A percentile compares a stretch with the other conserved stretches of the same genome.
Conservation (phyloP, 2,329 filamentous ascomycete genomes). For the Cytospora leucostoma region DNA sequence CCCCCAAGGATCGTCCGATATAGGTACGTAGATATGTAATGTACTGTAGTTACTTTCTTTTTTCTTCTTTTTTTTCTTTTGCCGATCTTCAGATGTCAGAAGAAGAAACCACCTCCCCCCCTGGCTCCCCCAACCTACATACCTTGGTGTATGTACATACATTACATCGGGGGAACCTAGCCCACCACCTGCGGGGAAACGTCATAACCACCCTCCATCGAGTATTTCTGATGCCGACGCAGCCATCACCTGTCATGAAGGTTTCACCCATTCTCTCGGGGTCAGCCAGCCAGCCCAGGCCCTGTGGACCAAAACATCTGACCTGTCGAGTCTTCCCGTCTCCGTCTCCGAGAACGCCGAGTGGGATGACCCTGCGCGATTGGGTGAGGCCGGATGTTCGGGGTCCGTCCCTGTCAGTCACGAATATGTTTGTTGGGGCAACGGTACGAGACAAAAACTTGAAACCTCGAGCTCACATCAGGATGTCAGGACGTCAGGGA, state of each 20-base stretch:
- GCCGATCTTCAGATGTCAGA: conserved; percentile 22
- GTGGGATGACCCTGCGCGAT: too few species aligned
- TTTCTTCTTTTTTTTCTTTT: not conserved
- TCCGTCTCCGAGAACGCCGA: too few species aligned
- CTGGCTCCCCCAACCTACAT: not conserved
- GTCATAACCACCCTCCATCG: conserved; percentile 18
- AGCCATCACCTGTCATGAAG: not conserved
- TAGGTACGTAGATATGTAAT: not conserved
- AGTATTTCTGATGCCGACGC: not conserved
- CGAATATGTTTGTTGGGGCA: too few species aligned
- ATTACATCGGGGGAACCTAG: not conserved
- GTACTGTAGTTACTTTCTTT: not conserved
- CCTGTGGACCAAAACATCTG: not conserved
- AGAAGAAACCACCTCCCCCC: conserved; percentile 13
- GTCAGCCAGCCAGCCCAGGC: too few species aligned
- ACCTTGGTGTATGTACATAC: too few species aligned
- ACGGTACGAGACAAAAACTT: too few species aligned
- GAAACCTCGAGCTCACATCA: too few species aligned
- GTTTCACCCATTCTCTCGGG: not conserved
- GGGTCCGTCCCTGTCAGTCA: too few species aligned
- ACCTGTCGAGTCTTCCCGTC: not conserved
- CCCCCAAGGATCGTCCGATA: not conserved
- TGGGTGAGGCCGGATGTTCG: too few species aligned
- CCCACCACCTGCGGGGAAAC: conserved; percentile 26
- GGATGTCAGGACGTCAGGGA: too few species aligned